A percentile compares a stretch with the other conserved stretches of the same genome.
Conservation (phyloP, 495 filamentous ascomycete species). For the Neurospora sublineolata region DNA sequence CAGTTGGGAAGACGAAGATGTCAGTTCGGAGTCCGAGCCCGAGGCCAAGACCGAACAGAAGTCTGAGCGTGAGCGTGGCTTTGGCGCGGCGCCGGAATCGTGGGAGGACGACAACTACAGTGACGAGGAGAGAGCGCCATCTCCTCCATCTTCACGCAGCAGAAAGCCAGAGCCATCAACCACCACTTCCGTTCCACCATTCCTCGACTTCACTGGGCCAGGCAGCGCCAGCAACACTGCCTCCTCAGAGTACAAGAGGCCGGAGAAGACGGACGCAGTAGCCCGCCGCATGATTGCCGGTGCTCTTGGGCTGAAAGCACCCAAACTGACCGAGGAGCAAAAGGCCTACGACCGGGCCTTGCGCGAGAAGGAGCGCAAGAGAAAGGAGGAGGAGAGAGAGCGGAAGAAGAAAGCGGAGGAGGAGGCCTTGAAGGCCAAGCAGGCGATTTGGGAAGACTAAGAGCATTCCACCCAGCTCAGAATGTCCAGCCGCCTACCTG, state of each 20-base stretch:
- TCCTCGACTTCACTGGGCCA: slow-evolving; percentile 2
- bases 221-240: slow-evolving; percentile 6
- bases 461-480: not conserved
- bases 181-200: not conserved
- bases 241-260: slow-evolving; percentile 32
- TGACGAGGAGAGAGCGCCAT: not conserved
- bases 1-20: slow-evolving; percentile 75
- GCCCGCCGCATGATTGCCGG: slow-evolving; percentile 84
- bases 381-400: slow-evolving; percentile 60
- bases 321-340: slow-evolving; percentile 78
- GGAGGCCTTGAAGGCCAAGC: slow-evolving; percentile 59
- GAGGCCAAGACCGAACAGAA: slow-evolving; percentile 14
- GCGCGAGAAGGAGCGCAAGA: slow-evolving; percentile 74
- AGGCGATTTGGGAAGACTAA: slow-evolving; percentile 75
- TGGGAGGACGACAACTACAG: not conserved
- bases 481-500: not conserved
- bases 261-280: slow-evolving; percentile 87
- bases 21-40: slow-evolving; percentile 32
- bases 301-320: slow-evolving; percentile 71
- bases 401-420: slow-evolving; percentile 49
- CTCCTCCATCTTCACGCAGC: not conserved
- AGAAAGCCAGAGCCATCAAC: not conserved
- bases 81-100: not conserved
- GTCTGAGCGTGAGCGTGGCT: slow-evolving; percentile 2
- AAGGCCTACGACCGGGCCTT: slow-evolving; percentile 72